phyloP scores from a whole-genome alignment of 371 early-diverging fungal species.

The Cokeromyces recurvatus region DNA sequence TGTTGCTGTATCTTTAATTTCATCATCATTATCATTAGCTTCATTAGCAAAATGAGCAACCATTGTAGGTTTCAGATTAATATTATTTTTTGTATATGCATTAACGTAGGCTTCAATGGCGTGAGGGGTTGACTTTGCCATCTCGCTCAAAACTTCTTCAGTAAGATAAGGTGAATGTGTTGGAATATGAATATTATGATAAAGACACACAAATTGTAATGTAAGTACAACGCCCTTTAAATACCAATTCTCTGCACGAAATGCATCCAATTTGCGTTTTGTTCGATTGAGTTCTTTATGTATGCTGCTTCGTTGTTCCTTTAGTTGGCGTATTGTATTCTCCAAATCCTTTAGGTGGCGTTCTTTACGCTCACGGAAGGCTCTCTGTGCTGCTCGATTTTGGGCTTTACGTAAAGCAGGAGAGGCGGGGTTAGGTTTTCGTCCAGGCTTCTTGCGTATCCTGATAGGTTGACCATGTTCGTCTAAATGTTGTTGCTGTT shows the following conservation, averaged over 20 bases:
- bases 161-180: constrained; percentile 38
- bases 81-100: constrained; percentile 34
- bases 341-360: constrained; percentile 64
- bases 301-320: constrained; percentile 43
- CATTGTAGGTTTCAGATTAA: constrained; percentile 31
- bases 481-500: constrained; percentile 10
- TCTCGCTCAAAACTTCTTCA: constrained; percentile 23
- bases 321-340: constrained; percentile 54
- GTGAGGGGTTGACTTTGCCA: constrained; percentile 33
- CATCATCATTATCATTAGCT: background rate
- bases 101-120: constrained; percentile 38
- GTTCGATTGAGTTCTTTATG: constrained; percentile 40
- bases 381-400: constrained; percentile 76
- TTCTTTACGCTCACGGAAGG: constrained; percentile 77
- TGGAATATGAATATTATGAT: constrained; percentile 35
- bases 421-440: constrained; percentile 69
- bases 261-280: constrained; percentile 43
- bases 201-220: constrained; percentile 42
- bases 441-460: constrained; percentile 52
- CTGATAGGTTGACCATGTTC: constrained; percentile 16
- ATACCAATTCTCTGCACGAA: constrained; percentile 55
- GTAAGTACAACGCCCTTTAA: constrained; percentile 49
- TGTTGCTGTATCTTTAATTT: too few species aligned
- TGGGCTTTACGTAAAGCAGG: constrained; percentile 72
- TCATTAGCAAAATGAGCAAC: constrained; percentile 26